Percentiles rank a stretch among this genome's conserved stretches.
These are phyloP conservation scores for Ramichloridium luteum DNA, from an alignment of 2,329 filamentous ascomycete genomes.

Conservation along the genomic window DNA sequence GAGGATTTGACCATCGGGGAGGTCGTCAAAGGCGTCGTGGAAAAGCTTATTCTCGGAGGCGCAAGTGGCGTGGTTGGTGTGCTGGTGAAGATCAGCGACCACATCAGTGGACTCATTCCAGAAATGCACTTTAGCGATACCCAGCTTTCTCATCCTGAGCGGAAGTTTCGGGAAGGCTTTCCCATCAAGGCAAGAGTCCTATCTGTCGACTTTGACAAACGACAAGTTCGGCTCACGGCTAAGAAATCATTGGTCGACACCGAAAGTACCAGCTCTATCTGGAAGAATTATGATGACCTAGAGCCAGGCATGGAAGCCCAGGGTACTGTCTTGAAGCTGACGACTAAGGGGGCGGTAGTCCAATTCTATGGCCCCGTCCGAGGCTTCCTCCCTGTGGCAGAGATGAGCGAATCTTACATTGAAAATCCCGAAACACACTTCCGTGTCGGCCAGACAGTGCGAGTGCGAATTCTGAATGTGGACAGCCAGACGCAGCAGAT, in stretches of 20 bases:
- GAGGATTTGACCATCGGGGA: constrained; percentile 78
- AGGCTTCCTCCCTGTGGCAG: constrained; percentile 81
- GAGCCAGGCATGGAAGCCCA: constrained; percentile 63
- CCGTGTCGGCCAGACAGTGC: constrained; percentile 78
- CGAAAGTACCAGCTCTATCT: constrained; percentile 52
- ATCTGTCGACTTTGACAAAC: constrained; percentile 62
- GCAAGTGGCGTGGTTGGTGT: constrained; percentile 68
- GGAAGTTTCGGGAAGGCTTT: constrained; percentile 83
- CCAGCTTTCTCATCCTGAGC: constrained; percentile 79
- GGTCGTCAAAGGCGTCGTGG: constrained; percentile 68
- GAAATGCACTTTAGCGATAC: constrained; percentile 83
- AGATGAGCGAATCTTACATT: constrained; percentile 98
- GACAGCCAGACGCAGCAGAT: constrained; percentile 59
- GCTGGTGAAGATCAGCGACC: constrained; percentile 71
- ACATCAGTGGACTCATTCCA: constrained; percentile 77
- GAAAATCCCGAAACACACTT: constrained; percentile 83
- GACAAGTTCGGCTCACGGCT: constrained; percentile 72
- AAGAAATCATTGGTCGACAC: constrained; percentile 94
- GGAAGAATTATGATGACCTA: constrained; percentile 66
- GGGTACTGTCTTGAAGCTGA: constrained; percentile 75
- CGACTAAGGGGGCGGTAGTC: constrained; percentile 68
- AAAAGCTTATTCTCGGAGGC: constrained; percentile 71
- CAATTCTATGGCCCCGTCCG: constrained; percentile 79
- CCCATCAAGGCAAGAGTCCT: constrained; percentile 76
- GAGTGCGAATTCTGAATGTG: constrained; percentile 73